phyloP scores from a whole-genome alignment of 2,329 filamentous ascomycete species.

The Periconia macrospinosa region DNA sequence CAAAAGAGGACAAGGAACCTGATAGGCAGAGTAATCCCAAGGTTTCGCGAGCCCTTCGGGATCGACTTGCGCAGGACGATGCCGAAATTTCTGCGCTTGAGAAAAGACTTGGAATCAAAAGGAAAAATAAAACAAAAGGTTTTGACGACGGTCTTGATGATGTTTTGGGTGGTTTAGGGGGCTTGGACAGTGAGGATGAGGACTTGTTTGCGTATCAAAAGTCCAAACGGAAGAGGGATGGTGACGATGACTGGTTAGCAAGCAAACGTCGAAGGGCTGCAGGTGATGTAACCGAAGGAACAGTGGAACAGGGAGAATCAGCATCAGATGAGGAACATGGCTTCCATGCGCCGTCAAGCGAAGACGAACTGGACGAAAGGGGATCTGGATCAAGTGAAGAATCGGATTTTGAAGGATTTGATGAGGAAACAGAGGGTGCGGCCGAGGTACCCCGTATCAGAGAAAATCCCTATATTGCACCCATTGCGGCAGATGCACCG shows the following conservation, averaged over 20 bases:
- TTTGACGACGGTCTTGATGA: constrained; percentile 84
- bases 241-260: constrained; percentile 63
- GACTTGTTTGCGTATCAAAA: constrained; percentile 41
- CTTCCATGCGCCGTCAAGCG: constrained; percentile 12
- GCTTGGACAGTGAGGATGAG: constrained; percentile 48
- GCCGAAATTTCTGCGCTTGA: constrained; percentile 86
- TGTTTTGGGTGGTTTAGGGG: constrained; percentile 67
- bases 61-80: constrained; percentile 74
- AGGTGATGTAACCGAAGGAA: constrained; percentile 17
- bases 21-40: constrained; percentile 10
- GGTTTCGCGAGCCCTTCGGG: constrained; percentile 52
- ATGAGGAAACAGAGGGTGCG: constrained; percentile 32
- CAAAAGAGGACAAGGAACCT: constrained; percentile 17
- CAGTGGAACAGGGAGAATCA: constrained; percentile 20
- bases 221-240: constrained; percentile 59
- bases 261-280: constrained; percentile 59
- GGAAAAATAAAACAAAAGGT: constrained; percentile 68
- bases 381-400: constrained; percentile 22
- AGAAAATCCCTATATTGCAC: constrained; percentile 90
- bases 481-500: constrained; percentile 51
- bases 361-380: constrained; percentile 23
- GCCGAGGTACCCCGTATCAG: constrained; percentile 48
- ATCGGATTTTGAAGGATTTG: constrained; percentile 25
- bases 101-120: constrained; percentile 81
- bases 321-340: not conserved